Percentiles rank a stretch among this genome's conserved stretches.
Evolutionary conservation across 306 rosid genomes (phyloP).

Genomic region (Vicia villosa): DNA sequence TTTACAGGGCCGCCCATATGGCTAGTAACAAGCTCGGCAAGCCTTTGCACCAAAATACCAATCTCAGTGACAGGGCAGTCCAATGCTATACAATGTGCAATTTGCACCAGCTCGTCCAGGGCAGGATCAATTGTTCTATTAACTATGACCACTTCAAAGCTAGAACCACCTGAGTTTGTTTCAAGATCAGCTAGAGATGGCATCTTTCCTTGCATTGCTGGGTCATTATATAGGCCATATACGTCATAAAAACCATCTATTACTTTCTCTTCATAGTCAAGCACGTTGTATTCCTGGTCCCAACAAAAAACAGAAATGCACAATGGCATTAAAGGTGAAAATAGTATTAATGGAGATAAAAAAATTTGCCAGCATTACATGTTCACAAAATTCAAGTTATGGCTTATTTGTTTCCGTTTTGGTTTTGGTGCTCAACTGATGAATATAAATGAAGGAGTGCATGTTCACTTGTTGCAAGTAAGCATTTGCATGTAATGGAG

Average conservation of each 20-base stretch:
- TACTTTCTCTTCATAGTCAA: conserved; percentile 90
- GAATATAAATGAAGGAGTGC: conserved; percentile 2
- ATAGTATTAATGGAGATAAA: conserved; percentile 1
- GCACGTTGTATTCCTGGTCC: conserved; percentile 79
- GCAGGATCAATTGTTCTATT: conserved; percentile 73
- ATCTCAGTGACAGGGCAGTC: conserved; percentile 79
- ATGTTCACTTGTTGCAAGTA: conserved; percentile 18
- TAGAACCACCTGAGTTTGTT: conserved; percentile 64
- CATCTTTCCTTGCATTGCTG: conserved; percentile 86
- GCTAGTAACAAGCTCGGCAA: conserved; percentile 84
- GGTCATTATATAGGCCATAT: conserved; percentile 61
- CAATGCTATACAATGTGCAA: conserved; percentile 84
- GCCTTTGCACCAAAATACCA: conserved; percentile 75
- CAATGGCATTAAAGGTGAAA: conserved; percentile 30
- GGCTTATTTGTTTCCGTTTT: conserved; percentile 23
- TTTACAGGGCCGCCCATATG: conserved; percentile 99
- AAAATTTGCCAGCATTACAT: conserved; percentile 29
- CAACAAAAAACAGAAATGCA: conserved; percentile 33
- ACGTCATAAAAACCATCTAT: conserved; percentile 94
- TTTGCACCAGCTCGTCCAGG: conserved; percentile 82
- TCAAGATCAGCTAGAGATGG: conserved; percentile 82
- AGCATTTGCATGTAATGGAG: conserved; percentile 24
- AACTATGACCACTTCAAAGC: conserved; percentile 84
- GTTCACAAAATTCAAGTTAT: conserved; percentile 16
- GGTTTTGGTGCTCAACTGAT: conserved; percentile 24